These are phyloP conservation scores for Candida hispaniensis DNA, from an alignment of 805 yeast genomes.

Conservation along the genomic window DNA sequence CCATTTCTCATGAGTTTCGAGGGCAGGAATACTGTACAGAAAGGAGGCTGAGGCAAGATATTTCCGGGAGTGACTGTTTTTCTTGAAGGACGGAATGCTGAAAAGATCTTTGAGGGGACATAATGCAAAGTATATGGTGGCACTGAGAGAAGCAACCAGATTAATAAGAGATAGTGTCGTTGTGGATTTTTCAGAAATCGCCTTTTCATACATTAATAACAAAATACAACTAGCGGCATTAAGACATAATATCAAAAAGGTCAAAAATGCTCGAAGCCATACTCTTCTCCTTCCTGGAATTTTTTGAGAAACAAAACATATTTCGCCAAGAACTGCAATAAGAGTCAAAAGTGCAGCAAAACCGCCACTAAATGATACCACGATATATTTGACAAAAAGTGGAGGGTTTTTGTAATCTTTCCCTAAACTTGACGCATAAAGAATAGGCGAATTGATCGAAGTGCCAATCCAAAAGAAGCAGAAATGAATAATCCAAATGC, in stretches of 20 bases:
- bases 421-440: constrained; percentile 77
- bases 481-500: constrained; percentile 94
- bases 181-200: constrained; percentile 34
- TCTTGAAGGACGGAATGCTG: constrained; percentile 88
- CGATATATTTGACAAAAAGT: constrained; percentile 84
- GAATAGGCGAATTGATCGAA: constrained; percentile 83
- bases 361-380: constrained; percentile 85
- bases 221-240: constrained; percentile 44
- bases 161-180: constrained; percentile 43
- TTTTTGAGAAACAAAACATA: constrained; percentile 91
- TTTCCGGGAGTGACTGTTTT: constrained; percentile 62
- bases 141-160: constrained; percentile 57
- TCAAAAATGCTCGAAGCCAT: constrained; percentile 71
- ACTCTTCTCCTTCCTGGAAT: constrained; percentile 99
- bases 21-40: constrained; percentile 78
- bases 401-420: constrained; percentile 80
- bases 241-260: constrained; percentile 44
- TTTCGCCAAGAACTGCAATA: constrained; percentile 79
- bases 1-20: constrained; percentile 89
- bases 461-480: constrained; percentile 89
- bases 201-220: constrained; percentile 34
- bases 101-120: constrained; percentile 97
- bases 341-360: constrained; percentile 75
- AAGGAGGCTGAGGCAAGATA: constrained; percentile 91
- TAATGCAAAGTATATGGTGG: constrained; percentile 74